These are phyloP conservation scores for Penicillium freii DNA, from an alignment of 2,329 filamentous ascomycete genomes.

Conservation along the genomic window DNA sequence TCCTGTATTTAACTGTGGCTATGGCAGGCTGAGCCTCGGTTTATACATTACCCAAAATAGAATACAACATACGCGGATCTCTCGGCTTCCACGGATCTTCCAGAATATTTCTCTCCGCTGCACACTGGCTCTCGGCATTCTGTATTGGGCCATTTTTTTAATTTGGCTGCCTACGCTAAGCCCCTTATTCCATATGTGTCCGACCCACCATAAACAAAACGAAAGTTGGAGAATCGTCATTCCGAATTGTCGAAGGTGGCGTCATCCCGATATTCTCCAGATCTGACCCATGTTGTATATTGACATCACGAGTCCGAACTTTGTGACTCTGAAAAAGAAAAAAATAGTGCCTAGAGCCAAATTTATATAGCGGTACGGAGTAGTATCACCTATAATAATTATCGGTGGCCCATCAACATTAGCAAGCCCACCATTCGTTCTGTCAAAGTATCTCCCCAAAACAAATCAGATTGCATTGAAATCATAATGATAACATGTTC, in stretches of 20 bases:
- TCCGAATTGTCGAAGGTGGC: neutral
- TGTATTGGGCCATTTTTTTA: neutral
- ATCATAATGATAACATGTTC: neutral
- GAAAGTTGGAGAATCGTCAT: neutral
- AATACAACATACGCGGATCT: conserved; percentile 5
- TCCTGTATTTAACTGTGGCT: conserved; percentile 2
- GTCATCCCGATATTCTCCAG: neutral
- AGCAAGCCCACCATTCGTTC: neutral
- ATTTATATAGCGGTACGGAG: neutral
- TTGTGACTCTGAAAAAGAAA: neutral
- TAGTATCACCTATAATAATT: neutral
- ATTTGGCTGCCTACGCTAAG: conserved; percentile 11
- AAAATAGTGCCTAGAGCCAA: neutral
- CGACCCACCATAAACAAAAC: neutral
- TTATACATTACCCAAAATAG: conserved; percentile 10
- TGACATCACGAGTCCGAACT: neutral
- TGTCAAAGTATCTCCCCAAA: neutral
- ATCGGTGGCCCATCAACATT: neutral
- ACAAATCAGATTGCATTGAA: neutral
- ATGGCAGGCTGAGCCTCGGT: neutral
- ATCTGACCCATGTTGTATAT: neutral
- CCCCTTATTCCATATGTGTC: neutral
- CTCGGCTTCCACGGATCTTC: conserved; percentile 18
- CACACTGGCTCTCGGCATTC: neutral
- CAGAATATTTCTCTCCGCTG: conserved; percentile 7